Evolutionary conservation across 208 protist genomes (phyloP).

Genomic region (Crithidia expoeki): DNA sequence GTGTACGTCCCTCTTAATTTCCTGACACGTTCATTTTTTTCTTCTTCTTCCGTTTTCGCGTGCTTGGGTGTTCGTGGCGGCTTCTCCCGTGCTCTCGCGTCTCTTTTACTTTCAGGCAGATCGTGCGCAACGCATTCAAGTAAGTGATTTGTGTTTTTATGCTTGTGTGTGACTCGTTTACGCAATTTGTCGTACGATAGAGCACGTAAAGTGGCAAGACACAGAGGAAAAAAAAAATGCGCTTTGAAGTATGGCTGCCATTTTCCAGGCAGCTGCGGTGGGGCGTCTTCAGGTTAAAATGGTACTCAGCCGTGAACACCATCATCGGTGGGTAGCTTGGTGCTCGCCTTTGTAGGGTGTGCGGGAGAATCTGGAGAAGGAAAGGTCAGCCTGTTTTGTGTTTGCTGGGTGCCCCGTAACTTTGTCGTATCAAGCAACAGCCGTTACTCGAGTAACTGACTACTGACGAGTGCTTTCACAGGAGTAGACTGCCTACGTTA

Average conservation of each 20-base stretch:
- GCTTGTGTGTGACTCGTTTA: not conserved
- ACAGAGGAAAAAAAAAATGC: constrained; percentile 6
- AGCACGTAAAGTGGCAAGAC: not conserved
- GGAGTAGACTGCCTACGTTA: no score
- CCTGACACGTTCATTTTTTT: not conserved
- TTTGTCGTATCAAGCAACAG: not conserved
- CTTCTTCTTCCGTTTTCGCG: not conserved
- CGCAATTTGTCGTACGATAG: not conserved
- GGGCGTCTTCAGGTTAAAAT: no score
- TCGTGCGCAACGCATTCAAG: not conserved
- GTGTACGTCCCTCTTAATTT: no score
- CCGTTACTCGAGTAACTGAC: no score
- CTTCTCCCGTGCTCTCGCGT: not conserved
- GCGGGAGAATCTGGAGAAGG: no score
- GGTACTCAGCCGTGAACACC: no score
- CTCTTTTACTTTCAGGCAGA: not conserved
- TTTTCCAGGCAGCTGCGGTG: no score
- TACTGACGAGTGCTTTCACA: no score
- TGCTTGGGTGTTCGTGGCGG: not conserved
- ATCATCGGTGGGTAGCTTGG: no score
- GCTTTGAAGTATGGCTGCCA: not conserved
- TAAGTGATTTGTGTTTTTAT: not conserved
- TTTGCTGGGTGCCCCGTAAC: not conserved
- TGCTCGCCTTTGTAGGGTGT: no score
- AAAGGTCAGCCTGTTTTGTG: no score